Evolutionary conservation across 1,284 basidiomycete genomes (phyloP).

Genomic region (Ustilago lituana): DNA sequence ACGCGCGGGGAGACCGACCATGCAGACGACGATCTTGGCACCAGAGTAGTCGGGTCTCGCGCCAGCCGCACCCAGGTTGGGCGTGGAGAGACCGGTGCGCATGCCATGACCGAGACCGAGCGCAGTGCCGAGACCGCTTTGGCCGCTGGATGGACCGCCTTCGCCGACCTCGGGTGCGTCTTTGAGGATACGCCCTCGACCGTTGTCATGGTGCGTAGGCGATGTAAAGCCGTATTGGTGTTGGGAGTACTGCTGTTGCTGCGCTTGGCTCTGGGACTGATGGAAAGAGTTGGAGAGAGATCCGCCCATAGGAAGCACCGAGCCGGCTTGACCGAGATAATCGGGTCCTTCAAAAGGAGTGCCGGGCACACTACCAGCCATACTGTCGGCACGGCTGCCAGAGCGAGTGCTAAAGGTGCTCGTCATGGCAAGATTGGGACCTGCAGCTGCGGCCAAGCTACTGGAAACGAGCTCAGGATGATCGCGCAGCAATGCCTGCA

Average conservation of each 20-base stretch:
- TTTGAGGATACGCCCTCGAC: constrained; percentile 38
- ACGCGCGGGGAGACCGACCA: constrained; percentile 74
- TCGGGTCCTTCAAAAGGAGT: constrained; percentile 33
- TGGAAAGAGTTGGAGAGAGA: constrained; percentile 47
- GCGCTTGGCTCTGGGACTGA: constrained; percentile 13
- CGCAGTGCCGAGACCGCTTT: constrained; percentile 42
- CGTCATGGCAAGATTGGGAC: constrained; percentile 46
- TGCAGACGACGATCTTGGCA: constrained; percentile 97
- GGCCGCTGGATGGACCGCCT: constrained; percentile 34
- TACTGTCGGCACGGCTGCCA: constrained; percentile 40
- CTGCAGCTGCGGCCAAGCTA: constrained; percentile 59
- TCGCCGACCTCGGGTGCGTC: constrained; percentile 48
- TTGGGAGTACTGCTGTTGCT: constrained; percentile 23
- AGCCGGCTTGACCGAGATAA: constrained; percentile 7
- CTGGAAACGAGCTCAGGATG: constrained; percentile 64
- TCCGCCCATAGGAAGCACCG: constrained; percentile 29
- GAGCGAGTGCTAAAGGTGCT: constrained; percentile 38
- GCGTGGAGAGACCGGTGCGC: constrained; percentile 39
- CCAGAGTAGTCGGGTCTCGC: constrained; percentile 97
- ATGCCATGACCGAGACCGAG: constrained; percentile 44
- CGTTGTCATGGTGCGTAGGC: constrained; percentile 20
- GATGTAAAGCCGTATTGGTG: constrained; percentile 11
- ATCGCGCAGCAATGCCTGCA: constrained; percentile 64
- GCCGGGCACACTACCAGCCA: constrained; percentile 36
- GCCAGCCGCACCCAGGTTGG: constrained; percentile 71